Evolutionary conservation across 1,139 yeast species (phyloP), one percentile per base, ranked within the genome.

Genomic region (Geotrichum histeridarum): DNA sequence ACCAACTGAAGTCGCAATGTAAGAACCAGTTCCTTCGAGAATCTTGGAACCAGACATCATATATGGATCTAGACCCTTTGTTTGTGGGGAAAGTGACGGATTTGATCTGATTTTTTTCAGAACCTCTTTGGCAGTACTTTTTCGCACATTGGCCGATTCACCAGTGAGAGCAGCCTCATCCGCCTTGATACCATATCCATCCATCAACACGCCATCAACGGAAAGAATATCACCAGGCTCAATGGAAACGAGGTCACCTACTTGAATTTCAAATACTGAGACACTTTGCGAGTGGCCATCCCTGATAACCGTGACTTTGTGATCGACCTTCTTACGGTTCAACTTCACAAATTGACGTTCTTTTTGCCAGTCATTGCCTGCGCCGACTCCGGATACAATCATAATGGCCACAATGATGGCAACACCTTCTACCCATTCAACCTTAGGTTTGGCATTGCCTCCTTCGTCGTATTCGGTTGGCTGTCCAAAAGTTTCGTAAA

Each of bases 361-460:
- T 69, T 94, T 94, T 68, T 93, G 97, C 75, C 87, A 94, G 71
- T 94, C 99, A 70, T 94, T 94, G 17, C 82, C 86, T 1, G 97
- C 95, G 50, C 97, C 96, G 12, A 94, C 99, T 2, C 88, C 62
- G 5, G 94, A 96, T 42, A 94, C 98, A 58, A 94, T 93, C 8
- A 82, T 66, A 32, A 94, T 87, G 15, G 99, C 99, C 17, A 86
- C 87, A 62, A 94, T 79, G 67, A 94, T 94, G 43, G 99, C 99
- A 43, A 91, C 96, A 61, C 99, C 99, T 74, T 93, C 99, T 49
- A 94, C 96, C 97, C 97, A 90, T 67, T 90, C 95, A 31, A 91
- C 93, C 63, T 82, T 81, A 15, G 96, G 96, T 54, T 83, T 67
- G 17, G 80, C 74, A 27, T 80, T 75, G 27, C 96, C 95, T 61